Percentiles rank a stretch among this genome's conserved stretches.
These are phyloP conservation scores for Leucocoprinus birnbaumii DNA, from an alignment of 768 basidiomycete species.

Conservation along the genomic window DNA sequence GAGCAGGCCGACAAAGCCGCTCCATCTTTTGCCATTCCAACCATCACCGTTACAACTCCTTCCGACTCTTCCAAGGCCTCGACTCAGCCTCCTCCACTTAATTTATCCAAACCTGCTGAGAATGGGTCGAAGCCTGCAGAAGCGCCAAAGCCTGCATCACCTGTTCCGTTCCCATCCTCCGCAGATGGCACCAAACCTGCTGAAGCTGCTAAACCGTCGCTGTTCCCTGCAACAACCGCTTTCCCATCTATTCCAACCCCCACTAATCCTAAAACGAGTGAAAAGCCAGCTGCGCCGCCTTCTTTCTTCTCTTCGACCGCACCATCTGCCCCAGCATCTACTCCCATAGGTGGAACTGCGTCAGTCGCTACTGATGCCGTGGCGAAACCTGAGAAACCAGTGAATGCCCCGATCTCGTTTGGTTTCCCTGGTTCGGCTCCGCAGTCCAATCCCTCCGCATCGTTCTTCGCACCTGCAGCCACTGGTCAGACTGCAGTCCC, in stretches of 20 bases:
- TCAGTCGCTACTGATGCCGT: conserved; percentile 14
- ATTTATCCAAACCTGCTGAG: neutral
- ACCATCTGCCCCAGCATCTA: too few species aligned
- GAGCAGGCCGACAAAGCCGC: conserved; percentile 26
- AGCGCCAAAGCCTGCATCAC: neutral
- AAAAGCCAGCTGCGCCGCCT: conserved; percentile 15
- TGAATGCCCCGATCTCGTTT: conserved; percentile 17
- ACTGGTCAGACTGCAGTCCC: too few species aligned
- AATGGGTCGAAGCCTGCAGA: conserved; percentile 15
- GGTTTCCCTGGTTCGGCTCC: conserved; percentile 12
- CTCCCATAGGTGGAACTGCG: neutral
- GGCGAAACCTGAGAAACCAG: neutral
- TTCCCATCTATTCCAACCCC: neutral
- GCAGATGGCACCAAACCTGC: too few species aligned
- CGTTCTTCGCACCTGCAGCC: too few species aligned
- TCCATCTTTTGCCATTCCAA: conserved; percentile 10
- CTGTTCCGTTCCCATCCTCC: neutral
- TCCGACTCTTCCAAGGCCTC: conserved; percentile 11
- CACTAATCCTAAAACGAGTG: neutral
- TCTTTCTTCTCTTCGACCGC: neutral
- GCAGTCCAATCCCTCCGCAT: neutral
- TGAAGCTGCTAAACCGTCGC: too few species aligned
- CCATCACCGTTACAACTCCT: conserved; percentile 22
- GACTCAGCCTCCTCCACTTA: neutral
- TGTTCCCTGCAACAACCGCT: neutral